Evolutionary conservation across 441 rosid species (phyloP).

Genomic region (Gossypium gossypioides): DNA sequence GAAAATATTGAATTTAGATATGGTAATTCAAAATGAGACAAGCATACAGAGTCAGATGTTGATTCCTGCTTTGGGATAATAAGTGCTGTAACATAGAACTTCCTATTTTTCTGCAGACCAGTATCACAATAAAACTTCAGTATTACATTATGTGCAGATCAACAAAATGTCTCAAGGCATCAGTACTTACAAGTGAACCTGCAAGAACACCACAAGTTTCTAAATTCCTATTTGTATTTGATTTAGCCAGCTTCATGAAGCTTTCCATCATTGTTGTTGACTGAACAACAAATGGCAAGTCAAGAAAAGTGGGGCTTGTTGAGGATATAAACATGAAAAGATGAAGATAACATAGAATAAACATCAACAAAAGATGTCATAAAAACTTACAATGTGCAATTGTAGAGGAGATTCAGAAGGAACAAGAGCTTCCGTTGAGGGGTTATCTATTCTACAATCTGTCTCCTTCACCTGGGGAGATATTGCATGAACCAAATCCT

Average conservation of each 20-base stretch:
- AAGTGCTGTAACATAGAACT: constrained; percentile 75
- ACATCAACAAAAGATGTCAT: constrained; percentile 7
- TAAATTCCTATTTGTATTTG: constrained; percentile 70
- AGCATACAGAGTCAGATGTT: constrained; percentile 78
- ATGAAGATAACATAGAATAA: neutral
- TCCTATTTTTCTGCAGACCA: constrained; percentile 70
- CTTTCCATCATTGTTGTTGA: constrained; percentile 82
- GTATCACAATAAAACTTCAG: constrained; percentile 17
- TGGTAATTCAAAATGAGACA: constrained; percentile 9
- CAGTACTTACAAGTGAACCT: constrained; percentile 74
- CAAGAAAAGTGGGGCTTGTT: neutral
- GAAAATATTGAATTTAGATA: constrained; percentile 4
- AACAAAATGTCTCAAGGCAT: constrained; percentile 12
- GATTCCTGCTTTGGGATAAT: constrained; percentile 96
- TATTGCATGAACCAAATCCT: constrained; percentile 52
- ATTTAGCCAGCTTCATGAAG: constrained; percentile 88
- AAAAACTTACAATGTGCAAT: constrained; percentile 74
- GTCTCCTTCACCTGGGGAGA: constrained; percentile 39
- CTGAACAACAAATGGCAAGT: constrained; percentile 36
- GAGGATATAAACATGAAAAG: neutral
- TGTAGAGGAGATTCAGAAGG: constrained; percentile 67
- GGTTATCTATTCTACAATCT: constrained; percentile 38
- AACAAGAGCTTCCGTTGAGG: constrained; percentile 43
- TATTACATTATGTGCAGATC: neutral
- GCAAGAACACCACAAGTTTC: constrained; percentile 98